A percentile compares a stretch with the other conserved stretches of the same genome.
These are phyloP conservation scores for Ceratobasidium theobromae DNA, from an alignment of 1,284 basidiomycete genomes.

Conservation along the genomic window DNA sequence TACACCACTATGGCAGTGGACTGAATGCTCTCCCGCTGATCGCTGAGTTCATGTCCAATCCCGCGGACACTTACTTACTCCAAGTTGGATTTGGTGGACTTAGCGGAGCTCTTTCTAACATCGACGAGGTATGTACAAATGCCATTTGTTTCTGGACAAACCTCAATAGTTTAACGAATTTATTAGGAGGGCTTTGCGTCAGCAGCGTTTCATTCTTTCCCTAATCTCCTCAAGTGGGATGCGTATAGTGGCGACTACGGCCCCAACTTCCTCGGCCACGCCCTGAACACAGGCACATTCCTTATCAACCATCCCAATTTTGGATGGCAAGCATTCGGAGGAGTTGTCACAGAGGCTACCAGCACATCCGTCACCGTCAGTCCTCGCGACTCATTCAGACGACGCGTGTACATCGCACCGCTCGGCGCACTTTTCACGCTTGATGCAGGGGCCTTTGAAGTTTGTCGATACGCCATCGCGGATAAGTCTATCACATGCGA, in stretches of 20 bases:
- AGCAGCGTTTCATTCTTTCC: constrained; percentile 25
- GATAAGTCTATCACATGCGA: constrained; percentile 48
- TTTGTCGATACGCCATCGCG: constrained; percentile 48
- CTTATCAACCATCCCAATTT: constrained; percentile 58
- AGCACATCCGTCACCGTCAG: constrained; percentile 50
- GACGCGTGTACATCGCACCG: constrained; percentile 56
- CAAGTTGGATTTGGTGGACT: constrained; percentile 57
- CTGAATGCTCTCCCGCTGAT: constrained; percentile 59
- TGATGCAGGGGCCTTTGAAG: constrained; percentile 60
- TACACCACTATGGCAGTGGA: constrained; percentile 62
- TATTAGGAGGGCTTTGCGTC: constrained; percentile 18
- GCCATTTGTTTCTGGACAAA: constrained; percentile 56
- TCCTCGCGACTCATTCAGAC: constrained; percentile 52
- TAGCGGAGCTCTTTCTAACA: constrained; percentile 56
- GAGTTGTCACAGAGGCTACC: constrained; percentile 48
- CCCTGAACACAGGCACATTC: constrained; percentile 57
- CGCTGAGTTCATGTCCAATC: constrained; percentile 52
- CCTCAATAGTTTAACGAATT: not conserved
- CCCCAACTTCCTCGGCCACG: constrained; percentile 59
- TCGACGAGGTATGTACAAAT: constrained; percentile 57
- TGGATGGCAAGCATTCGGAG: constrained; percentile 65
- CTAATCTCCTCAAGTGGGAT: constrained; percentile 60
- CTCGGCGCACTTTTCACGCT: constrained; percentile 52
- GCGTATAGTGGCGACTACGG: constrained; percentile 63
- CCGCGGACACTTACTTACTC: constrained; percentile 55